Conservation (phyloP, 2,329 filamentous ascomycete genomes). For the Coniochaeta pulveracea region DNA sequence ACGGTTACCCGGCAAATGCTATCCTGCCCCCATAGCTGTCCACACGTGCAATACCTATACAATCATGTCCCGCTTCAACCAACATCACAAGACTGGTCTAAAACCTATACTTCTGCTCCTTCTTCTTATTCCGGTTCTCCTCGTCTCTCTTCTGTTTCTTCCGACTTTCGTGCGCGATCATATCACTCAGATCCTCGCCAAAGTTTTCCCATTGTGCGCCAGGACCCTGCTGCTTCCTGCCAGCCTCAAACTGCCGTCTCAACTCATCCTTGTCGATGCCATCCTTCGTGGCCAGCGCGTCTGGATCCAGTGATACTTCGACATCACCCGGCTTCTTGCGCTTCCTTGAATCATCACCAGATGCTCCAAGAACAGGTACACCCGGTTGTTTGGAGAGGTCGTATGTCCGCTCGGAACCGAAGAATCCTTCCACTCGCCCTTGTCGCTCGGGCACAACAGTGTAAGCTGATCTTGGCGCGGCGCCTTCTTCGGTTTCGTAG, state of each 20-base stretch:
- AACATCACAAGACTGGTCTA: constrained; percentile 14
- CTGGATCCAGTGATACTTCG: constrained; percentile 83
- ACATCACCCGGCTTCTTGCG: constrained; percentile 95
- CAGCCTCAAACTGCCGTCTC: constrained; percentile 68
- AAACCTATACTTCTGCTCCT: constrained; percentile 40
- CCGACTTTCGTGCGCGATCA: constrained; percentile 88
- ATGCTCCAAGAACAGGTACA: constrained; percentile 67
- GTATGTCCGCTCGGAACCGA: constrained; percentile 88
- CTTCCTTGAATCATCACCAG: constrained; percentile 63
- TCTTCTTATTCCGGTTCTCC: constrained; percentile 57
- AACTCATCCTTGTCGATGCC: constrained; percentile 79
- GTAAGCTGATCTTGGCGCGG: constrained; percentile 67
- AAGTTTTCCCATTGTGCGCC: constrained; percentile 52
- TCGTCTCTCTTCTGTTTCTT: constrained; percentile 85
- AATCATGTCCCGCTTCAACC: background rate
- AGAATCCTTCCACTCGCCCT: constrained; percentile 81
- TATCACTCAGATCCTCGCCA: constrained; percentile 63
- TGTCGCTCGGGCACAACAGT: constrained; percentile 84
- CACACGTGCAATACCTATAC: constrained; percentile 1
- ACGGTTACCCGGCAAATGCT: too few species aligned
- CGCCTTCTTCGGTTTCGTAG: constrained; percentile 75
- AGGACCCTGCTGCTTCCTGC: constrained; percentile 50
- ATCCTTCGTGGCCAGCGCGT: constrained; percentile 62
- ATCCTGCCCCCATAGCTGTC: too few species aligned
- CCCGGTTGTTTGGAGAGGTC: constrained; percentile 56